Conservation (phyloP, 306 rosid genomes). For the Corylus heterophylla region DNA sequence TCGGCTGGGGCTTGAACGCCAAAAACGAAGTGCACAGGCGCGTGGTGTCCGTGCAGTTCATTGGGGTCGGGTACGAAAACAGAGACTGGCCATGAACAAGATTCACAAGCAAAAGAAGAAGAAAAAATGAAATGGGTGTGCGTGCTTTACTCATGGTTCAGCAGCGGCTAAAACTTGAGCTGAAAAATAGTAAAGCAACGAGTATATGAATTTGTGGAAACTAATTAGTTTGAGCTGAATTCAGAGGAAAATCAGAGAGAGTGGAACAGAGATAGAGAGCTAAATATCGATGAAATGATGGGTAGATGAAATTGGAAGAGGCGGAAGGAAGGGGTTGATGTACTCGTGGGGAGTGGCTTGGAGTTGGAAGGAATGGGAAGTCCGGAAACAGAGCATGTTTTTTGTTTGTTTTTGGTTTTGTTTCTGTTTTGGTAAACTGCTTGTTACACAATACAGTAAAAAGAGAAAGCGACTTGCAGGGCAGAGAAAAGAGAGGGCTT, state of each 20-base stretch:
- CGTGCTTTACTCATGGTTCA: slow-evolving; percentile 44
- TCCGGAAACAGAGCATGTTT: slow-evolving; percentile 48
- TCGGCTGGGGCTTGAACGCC: slow-evolving; percentile 63
- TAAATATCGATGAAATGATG: neutral
- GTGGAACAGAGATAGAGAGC: neutral
- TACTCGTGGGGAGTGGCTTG: slow-evolving; percentile 11
- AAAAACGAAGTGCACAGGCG: slow-evolving; percentile 85
- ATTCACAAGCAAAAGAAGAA: slow-evolving; percentile 28
- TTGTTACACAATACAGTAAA: slow-evolving; percentile 24
- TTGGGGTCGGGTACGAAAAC: slow-evolving; percentile 45
- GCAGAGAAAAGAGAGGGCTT: slow-evolving; percentile 19
- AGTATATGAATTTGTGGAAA: neutral
- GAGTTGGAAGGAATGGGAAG: slow-evolving; percentile 6
- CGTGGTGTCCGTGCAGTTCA: slow-evolving; percentile 75
- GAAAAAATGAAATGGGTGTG: slow-evolving; percentile 29
- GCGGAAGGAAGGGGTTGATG: slow-evolving; percentile 21
- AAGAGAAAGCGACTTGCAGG: slow-evolving; percentile 43
- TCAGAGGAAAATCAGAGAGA: too few species aligned
- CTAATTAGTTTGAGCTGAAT: neutral
- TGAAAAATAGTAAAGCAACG: neutral
- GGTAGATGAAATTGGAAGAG: neutral
- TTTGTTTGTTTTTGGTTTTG: neutral
- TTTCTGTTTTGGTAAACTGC: slow-evolving; percentile 23
- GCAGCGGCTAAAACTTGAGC: neutral
- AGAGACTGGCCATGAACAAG: slow-evolving; percentile 28